These are phyloP conservation scores for Articulospora tetracladia DNA, from an alignment of 495 filamentous ascomycete genomes.

Conservation along the genomic window DNA sequence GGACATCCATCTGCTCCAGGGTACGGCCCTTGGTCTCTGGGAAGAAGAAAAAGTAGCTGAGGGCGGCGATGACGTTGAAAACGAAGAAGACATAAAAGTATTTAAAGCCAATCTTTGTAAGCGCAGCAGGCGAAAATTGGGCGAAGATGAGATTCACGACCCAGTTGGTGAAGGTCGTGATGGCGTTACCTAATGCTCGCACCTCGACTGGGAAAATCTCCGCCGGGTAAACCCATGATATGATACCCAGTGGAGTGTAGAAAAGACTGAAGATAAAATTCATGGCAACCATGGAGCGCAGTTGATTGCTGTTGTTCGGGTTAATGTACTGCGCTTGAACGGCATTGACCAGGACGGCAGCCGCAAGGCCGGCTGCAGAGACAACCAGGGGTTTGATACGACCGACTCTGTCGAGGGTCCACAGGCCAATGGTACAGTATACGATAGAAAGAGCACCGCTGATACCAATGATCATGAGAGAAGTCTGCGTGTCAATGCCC, in stretches of 20 bases:
- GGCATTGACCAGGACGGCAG: slow-evolving; percentile 43
- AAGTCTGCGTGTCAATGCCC: slow-evolving; percentile 38
- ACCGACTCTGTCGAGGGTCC: slow-evolving; percentile 48
- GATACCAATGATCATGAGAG: slow-evolving; percentile 49
- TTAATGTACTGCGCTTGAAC: slow-evolving; percentile 41
- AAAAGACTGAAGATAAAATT: slow-evolving; percentile 55
- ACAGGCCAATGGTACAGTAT: slow-evolving; percentile 47
- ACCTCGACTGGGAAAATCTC: slow-evolving; percentile 65
- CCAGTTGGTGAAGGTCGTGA: slow-evolving; percentile 65
- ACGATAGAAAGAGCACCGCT: slow-evolving; percentile 47
- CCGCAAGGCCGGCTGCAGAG: slow-evolving; percentile 38
- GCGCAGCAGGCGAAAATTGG: slow-evolving; percentile 51
- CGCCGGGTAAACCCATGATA: slow-evolving; percentile 60
- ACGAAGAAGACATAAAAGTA: slow-evolving; percentile 21
- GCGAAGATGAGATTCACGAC: slow-evolving; percentile 57
- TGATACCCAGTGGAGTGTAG: slow-evolving; percentile 48
- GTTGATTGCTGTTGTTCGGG: slow-evolving; percentile 30
- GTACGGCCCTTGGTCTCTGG: slow-evolving; percentile 50
- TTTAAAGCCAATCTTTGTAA: slow-evolving; percentile 25
- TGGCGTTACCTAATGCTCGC: slow-evolving; percentile 59
- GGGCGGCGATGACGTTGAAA: slow-evolving; percentile 13
- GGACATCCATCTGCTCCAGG: slow-evolving; percentile 49
- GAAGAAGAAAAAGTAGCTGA: slow-evolving; percentile 32
- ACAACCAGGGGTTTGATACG: slow-evolving; percentile 49
- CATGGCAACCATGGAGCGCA: slow-evolving; percentile 52